phyloP scores from a whole-genome alignment of 2,329 filamentous ascomycete species.

The Alternaria tenuissima region DNA sequence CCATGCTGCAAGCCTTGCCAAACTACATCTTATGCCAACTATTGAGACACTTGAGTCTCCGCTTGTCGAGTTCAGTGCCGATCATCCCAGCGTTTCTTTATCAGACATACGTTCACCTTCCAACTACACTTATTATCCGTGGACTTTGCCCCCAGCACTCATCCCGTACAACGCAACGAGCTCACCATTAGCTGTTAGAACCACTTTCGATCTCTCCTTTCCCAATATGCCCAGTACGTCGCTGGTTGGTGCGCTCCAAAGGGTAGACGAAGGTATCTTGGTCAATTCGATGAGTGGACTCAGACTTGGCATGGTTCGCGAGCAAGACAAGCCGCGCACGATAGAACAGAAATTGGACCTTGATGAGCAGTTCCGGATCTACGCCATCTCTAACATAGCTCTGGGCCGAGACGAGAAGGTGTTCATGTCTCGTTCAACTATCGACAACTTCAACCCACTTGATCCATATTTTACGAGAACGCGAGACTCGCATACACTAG shows the following conservation, averaged over 20 bases:
- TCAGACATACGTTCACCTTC: slow-evolving; percentile 67
- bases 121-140: slow-evolving; percentile 89
- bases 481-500: slow-evolving; percentile 75
- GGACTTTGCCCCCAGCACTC: slow-evolving; percentile 82
- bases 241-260: slow-evolving; percentile 61
- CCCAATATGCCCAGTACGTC: slow-evolving; percentile 63
- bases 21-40: slow-evolving; percentile 76
- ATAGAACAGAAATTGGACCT: slow-evolving; percentile 42
- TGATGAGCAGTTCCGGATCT: slow-evolving; percentile 71
- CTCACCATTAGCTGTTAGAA: slow-evolving; percentile 72
- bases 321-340: slow-evolving; percentile 57
- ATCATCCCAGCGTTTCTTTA: slow-evolving; percentile 63
- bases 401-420: slow-evolving; percentile 89
- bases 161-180: slow-evolving; percentile 82
- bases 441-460: slow-evolving; percentile 71
- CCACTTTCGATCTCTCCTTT: slow-evolving; percentile 76
- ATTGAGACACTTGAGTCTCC: slow-evolving; percentile 65
- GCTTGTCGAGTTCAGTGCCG: slow-evolving; percentile 61
- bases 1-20: slow-evolving; percentile 85
- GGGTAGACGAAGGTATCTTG: slow-evolving; percentile 66
- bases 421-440: slow-evolving; percentile 76
- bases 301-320: slow-evolving; percentile 72
- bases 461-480: slow-evolving; percentile 87
- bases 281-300: slow-evolving; percentile 69
- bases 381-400: slow-evolving; percentile 79